phyloP scores from a whole-genome alignment of 2,329 filamentous ascomycete genomes.

The Cladophialophora chaetospira region DNA sequence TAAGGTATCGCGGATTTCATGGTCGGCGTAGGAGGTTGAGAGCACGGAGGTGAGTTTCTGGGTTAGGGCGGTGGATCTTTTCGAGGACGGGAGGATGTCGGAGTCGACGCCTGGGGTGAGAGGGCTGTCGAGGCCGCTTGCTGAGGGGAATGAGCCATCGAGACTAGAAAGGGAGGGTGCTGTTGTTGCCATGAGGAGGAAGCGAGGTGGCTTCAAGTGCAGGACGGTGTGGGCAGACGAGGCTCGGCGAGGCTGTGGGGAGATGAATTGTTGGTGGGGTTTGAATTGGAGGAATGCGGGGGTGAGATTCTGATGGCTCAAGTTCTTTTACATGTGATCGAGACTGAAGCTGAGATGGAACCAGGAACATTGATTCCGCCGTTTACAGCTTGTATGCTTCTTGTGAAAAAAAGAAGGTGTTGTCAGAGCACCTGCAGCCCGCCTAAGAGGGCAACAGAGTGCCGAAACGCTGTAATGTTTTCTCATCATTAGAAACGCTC shows the following conservation, averaged over 20 bases:
- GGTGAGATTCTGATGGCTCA: too few species aligned
- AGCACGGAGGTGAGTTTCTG: slow-evolving; percentile 82
- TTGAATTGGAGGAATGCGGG: too few species aligned
- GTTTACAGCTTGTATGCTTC: too few species aligned
- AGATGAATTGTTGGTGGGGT: too few species aligned
- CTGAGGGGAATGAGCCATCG: slow-evolving; percentile 15
- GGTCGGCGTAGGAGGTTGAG: slow-evolving; percentile 88
- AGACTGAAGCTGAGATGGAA: too few species aligned
- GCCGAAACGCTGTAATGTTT: too few species aligned
- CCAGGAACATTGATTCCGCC: too few species aligned
- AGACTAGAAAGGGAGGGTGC: slow-evolving; percentile 14
- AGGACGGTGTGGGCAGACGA: not conserved
- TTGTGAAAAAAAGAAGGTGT: too few species aligned
- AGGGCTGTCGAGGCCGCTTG: slow-evolving; percentile 17
- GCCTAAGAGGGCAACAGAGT: too few species aligned
- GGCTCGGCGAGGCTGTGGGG: slow-evolving; percentile 2
- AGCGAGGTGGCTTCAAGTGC: not conserved
- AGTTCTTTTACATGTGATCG: too few species aligned
- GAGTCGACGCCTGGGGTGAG: slow-evolving; percentile 11
- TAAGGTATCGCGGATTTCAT: slow-evolving; percentile 85
- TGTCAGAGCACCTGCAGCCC: too few species aligned
- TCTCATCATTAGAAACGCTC: not conserved
- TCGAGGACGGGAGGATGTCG: slow-evolving; percentile 8
- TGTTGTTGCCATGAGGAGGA: slow-evolving; percentile 20
- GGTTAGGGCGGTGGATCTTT: slow-evolving; percentile 64